Evolutionary conservation across 345 rosid genomes (phyloP), one percentile per base, ranked within the genome.

Genomic region (Alliaria petiolata): DNA sequence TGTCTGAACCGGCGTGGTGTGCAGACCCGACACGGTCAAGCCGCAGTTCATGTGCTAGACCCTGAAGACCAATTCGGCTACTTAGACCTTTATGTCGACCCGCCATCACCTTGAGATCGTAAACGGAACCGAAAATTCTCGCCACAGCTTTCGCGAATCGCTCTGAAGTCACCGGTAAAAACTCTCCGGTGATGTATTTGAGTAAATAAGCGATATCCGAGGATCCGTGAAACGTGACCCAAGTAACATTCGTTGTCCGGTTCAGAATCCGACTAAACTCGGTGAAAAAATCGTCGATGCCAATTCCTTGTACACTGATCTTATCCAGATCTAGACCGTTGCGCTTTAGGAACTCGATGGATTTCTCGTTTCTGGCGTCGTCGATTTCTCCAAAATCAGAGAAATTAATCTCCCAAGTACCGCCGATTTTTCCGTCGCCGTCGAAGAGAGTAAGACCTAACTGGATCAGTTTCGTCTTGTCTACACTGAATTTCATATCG

Each of bases 151-250:
- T 22, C 0, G 62, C 3, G 17, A 61, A 71, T n/a, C 35, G 10
- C 26, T 42, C 53, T 19, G 25, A 9, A 9, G 26, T 51, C 3
- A n/a, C 2, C 0, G 75, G 67, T 8, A 70, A 7, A 28, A 31
- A 9, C 14, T 39, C 26, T 16, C 61, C 34, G 16, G 67, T 71
- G 7, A 71, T 1, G 36, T 6, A 9, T 14, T 61, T 71, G 13
- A 60, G 34, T 8, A 71, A 1, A 14, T 71, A 71, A 0, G 69
- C 76, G 3, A 71, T 39, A 6, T 71, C 76, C 4, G 31, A 62
- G 2, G 7, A 39, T 3, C 76, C 76, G 12, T 71, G 69, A 19
- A 71, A 71, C 0, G 69, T 62, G 28, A 71, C 54, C 76, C 76
- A 71, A 13, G 11, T 35, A 0, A 51, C 8, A 4, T 13, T 38